Evolutionary conservation across 257 asterid species (phyloP).

Genomic region (Gentiana dahurica): DNA sequence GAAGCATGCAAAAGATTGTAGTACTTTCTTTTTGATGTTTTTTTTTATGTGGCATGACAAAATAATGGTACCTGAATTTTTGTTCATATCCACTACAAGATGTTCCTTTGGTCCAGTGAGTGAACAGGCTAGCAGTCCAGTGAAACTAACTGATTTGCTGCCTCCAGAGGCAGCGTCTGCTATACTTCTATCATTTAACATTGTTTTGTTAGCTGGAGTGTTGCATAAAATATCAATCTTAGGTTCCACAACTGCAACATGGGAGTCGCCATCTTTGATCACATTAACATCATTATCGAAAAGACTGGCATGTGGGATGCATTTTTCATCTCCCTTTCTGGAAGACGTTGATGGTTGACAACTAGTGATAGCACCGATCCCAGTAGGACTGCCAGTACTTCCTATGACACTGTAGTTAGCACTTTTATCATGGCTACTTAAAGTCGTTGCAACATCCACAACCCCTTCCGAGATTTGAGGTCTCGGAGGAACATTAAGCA

Average conservation of each 20-base stretch:
- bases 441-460: conserved; percentile 20
- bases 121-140: conserved; percentile 5
- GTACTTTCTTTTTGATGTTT: too few relatives aligned
- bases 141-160: conserved; percentile 28
- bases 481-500: conserved; percentile 53
- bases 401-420: conserved; percentile 21
- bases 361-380: conserved; percentile 20
- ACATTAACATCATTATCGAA: conserved; percentile 28
- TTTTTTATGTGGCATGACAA: neutral
- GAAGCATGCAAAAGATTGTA: too few relatives aligned
- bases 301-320: conserved; percentile 19
- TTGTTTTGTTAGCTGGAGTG: conserved; percentile 23
- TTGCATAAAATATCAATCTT: conserved; percentile 20
- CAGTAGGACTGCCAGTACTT: conserved; percentile 24
- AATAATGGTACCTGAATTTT: conserved; percentile 24
- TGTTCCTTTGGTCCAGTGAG: conserved; percentile 16
- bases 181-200: conserved; percentile 24
- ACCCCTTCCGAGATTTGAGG: conserved; percentile 29
- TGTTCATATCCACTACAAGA: conserved; percentile 18
- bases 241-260: conserved; percentile 12
- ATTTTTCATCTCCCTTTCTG: conserved; percentile 20
- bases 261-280: conserved; percentile 23
- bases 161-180: conserved; percentile 21
- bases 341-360: conserved; percentile 23
- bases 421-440: conserved; percentile 18